Conservation (phyloP, 805 yeast species). For the Pichia cabralensis region DNA sequence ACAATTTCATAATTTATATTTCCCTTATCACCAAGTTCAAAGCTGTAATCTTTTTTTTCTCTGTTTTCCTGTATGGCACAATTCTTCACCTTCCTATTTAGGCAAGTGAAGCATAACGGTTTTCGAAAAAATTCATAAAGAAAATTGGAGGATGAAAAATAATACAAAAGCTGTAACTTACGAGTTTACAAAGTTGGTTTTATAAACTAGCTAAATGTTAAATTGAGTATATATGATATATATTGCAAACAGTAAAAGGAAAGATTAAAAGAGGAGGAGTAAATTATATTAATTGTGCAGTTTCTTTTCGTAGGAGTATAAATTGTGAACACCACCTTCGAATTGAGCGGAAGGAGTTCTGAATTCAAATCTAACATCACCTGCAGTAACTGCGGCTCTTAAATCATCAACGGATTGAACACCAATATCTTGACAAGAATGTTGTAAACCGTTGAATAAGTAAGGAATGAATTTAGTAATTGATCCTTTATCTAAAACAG, state of each 20-base stretch:
- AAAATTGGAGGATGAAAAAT: too few species aligned
- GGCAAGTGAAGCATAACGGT: too few species aligned
- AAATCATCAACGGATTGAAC: conserved; percentile 54
- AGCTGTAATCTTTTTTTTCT: too few species aligned
- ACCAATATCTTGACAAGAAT: conserved; percentile 98
- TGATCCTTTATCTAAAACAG: conserved; percentile 95
- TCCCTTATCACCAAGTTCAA: too few species aligned
- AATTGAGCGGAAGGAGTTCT: conserved; percentile 98
- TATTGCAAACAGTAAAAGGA: background rate
- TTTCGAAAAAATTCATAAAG: too few species aligned
- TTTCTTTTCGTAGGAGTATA: conserved; percentile 96
- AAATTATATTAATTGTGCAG: conserved; percentile 56
- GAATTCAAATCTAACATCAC: conserved; percentile 84
- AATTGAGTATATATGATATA: background rate
- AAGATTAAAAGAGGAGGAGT: background rate
- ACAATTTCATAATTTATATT: too few species aligned
- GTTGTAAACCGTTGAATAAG: conserved; percentile 91
- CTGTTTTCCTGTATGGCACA: too few species aligned
- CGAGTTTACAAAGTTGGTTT: too few species aligned
- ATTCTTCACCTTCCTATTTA: too few species aligned
- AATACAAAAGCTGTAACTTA: too few species aligned
- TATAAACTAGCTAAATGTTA: too few species aligned
- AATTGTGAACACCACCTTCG: conserved; percentile 96
- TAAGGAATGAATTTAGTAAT: conserved; percentile 90
- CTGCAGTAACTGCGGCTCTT: conserved; percentile 52